phyloP scores from a whole-genome alignment of 1,139 yeast species.

The Wickerhamomyces sp. region DNA sequence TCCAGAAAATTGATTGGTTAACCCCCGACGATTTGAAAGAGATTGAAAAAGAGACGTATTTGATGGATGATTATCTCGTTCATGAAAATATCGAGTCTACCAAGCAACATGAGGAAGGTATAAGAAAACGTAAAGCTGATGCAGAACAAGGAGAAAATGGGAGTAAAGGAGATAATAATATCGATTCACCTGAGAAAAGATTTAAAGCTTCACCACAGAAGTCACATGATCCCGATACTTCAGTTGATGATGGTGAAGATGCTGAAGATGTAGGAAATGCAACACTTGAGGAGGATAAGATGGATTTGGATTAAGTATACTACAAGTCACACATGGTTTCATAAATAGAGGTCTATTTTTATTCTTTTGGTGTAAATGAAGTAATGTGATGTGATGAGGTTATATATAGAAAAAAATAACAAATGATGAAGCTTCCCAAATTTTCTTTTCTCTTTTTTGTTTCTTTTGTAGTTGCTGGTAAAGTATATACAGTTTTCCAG shows the following conservation, averaged over 20 bases:
- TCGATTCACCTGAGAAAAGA: slow-evolving; percentile 2
- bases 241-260: slow-evolving; percentile 10
- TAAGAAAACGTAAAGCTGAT: slow-evolving; percentile 1
- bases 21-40: slow-evolving; percentile 28
- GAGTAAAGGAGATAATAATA: slow-evolving; percentile 3
- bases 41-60: slow-evolving; percentile 22
- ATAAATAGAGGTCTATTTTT: slow-evolving; percentile 1
- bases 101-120: slow-evolving; percentile 10
- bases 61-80: slow-evolving; percentile 11
- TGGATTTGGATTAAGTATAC: slow-evolving; percentile 14
- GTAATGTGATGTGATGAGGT: background rate
- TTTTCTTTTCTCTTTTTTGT: background rate
- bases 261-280: slow-evolving; percentile 7
- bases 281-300: slow-evolving; percentile 19
- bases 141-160: slow-evolving; percentile 6
- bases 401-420: too few species aligned
- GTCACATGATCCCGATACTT: slow-evolving; percentile 3
- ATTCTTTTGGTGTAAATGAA: background rate
- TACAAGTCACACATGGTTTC: background rate
- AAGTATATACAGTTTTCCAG: too few species aligned
- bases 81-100: slow-evolving; percentile 8
- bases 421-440: background rate
- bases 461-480: too few species aligned
- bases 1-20: slow-evolving; percentile 45
- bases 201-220: background rate